These are phyloP conservation scores for Tuber melanosporum DNA, from an alignment of 495 filamentous ascomycete species.

Conservation along the genomic window DNA sequence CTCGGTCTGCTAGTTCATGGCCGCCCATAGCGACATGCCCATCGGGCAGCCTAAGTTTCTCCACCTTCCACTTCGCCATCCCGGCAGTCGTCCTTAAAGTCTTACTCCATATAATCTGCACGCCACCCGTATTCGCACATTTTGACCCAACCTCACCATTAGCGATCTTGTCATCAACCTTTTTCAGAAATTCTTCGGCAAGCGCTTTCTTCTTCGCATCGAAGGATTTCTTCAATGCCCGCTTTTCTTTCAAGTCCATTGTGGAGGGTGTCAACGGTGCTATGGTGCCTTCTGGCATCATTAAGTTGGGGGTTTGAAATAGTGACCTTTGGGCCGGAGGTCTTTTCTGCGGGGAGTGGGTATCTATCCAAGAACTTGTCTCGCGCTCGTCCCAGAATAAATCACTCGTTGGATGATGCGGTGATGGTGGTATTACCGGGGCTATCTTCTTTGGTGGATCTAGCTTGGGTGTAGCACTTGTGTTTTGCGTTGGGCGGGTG, in stretches of 20 bases:
- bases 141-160: constrained; percentile 55
- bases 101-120: constrained; percentile 75
- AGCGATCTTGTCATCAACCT: constrained; percentile 65
- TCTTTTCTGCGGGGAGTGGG: constrained; percentile 62
- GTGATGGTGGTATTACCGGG: constrained; percentile 37
- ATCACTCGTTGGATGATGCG: constrained; percentile 58
- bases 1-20: constrained; percentile 14
- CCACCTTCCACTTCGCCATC: constrained; percentile 71
- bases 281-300: constrained; percentile 6
- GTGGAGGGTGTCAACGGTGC: constrained; percentile 34
- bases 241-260: constrained; percentile 47
- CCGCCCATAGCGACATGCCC: constrained; percentile 21
- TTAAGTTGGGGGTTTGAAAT: constrained; percentile 27
- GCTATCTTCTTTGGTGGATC: constrained; percentile 39
- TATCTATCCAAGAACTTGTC: constrained; percentile 76
- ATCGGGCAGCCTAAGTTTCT: constrained; percentile 46
- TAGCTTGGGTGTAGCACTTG: constrained; percentile 8
- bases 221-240: constrained; percentile 59
- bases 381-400: constrained; percentile 72
- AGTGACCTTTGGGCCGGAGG: constrained; percentile 42
- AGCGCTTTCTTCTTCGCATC: constrained; percentile 58
- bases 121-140: constrained; percentile 62
- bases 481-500: constrained; percentile 20
- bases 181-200: constrained; percentile 61
- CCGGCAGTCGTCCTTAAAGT: constrained; percentile 82